Evolutionary conservation across 495 filamentous ascomycete species (phyloP).

Genomic region (Penicillium cinerascens): DNA sequence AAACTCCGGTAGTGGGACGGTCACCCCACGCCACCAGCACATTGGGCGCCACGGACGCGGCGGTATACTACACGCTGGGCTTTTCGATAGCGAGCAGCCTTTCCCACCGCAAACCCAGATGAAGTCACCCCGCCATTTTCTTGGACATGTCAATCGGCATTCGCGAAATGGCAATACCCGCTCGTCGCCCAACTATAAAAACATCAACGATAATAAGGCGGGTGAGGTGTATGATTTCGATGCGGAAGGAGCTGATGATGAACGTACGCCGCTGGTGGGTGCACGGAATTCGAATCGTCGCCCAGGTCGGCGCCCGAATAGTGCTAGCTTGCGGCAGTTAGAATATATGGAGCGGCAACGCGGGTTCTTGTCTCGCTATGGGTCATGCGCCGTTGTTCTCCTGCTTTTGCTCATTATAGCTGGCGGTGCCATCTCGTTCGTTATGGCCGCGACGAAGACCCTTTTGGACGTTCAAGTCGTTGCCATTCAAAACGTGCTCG

Average conservation of each 20-base stretch:
- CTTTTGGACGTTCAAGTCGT: slow-evolving; percentile 70
- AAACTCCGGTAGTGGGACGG: slow-evolving; percentile 57
- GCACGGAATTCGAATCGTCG: slow-evolving; percentile 58
- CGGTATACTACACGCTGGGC: slow-evolving; percentile 59
- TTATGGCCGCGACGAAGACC: slow-evolving; percentile 87
- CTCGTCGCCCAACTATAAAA: slow-evolving; percentile 35
- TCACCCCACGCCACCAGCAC: slow-evolving; percentile 70
- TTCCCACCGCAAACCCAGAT: slow-evolving; percentile 47
- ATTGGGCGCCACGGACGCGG: slow-evolving; percentile 68
- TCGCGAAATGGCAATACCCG: slow-evolving; percentile 34
- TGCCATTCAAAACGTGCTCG: slow-evolving; percentile 82
- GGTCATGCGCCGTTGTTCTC: slow-evolving; percentile 72
- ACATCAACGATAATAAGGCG: slow-evolving; percentile 48
- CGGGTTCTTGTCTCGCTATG: slow-evolving; percentile 66
- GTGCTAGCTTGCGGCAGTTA: slow-evolving; percentile 63
- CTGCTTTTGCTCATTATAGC: slow-evolving; percentile 73
- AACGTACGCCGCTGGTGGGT: slow-evolving; percentile 79
- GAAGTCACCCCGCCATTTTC: slow-evolving; percentile 61
- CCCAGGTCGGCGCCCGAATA: slow-evolving; percentile 53
- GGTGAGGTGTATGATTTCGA: slow-evolving; percentile 63
- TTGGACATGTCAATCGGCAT: slow-evolving; percentile 34
- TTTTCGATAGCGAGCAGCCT: slow-evolving; percentile 77
- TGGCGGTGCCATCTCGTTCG: slow-evolving; percentile 76
- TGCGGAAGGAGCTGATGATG: slow-evolving; percentile 81
- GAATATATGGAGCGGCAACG: slow-evolving; percentile 69